Conservation (phyloP, 2,329 filamentous ascomycete genomes). For the Aureobasidium sp. region DNA sequence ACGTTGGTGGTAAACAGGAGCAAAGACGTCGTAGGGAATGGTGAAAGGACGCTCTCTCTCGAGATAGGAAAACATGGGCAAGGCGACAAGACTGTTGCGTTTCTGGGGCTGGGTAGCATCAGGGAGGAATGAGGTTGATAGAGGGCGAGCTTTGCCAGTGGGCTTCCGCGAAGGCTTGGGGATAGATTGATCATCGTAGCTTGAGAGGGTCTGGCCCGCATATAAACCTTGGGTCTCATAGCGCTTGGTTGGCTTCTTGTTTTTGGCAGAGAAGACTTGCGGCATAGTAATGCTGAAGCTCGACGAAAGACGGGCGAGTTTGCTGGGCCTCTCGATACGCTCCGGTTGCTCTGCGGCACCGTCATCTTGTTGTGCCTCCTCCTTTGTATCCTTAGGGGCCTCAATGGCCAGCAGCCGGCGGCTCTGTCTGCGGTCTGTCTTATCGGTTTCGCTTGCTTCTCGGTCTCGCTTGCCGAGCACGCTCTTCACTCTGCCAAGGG, state of each 20-base stretch:
- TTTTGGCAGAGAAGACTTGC: neutral
- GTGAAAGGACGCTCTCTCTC: slow-evolving; percentile 67
- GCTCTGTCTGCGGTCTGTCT: slow-evolving; percentile 8
- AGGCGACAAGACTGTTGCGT: slow-evolving; percentile 45
- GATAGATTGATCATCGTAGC: neutral
- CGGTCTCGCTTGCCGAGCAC: slow-evolving; percentile 29
- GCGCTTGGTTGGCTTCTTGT: slow-evolving; percentile 51
- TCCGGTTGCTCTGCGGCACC: neutral
- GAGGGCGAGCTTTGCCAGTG: neutral
- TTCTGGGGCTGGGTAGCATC: slow-evolving; percentile 35
- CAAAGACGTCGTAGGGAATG: slow-evolving; percentile 82
- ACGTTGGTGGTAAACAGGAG: slow-evolving; percentile 59
- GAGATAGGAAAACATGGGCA: slow-evolving; percentile 38
- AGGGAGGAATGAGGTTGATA: slow-evolving; percentile 2
- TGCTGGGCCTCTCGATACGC: slow-evolving; percentile 7
- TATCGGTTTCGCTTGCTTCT: slow-evolving; percentile 26
- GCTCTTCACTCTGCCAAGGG: slow-evolving; percentile 10
- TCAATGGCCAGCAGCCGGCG: neutral
- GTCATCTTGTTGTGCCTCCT: neutral
- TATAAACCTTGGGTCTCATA: slow-evolving; percentile 81
- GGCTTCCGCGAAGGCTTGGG: neutral
- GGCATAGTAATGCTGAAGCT: slow-evolving; percentile 7
- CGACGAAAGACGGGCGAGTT: slow-evolving; percentile 9
- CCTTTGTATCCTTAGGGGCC: neutral
- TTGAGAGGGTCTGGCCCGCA: slow-evolving; percentile 58